Conservation (phyloP, 257 asterid genomes). For the Plantago elongata region DNA sequence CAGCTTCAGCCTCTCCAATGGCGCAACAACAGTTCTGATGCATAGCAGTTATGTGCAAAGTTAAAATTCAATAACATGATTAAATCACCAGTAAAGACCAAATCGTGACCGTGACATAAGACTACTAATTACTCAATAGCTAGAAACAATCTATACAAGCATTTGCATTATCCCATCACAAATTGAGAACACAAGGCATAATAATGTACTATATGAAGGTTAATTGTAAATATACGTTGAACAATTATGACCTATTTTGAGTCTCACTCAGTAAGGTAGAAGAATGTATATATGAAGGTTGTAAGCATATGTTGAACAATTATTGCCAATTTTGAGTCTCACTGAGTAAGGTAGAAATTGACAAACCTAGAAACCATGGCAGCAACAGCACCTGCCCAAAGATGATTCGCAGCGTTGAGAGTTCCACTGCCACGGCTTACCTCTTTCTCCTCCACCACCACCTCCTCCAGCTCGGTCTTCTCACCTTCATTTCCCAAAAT, state of each 20-base stretch:
- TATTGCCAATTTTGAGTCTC: too few species aligned
- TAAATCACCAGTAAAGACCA: neutral
- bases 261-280: too few species aligned
- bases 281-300: too few species aligned
- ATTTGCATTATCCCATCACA: neutral
- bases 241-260: too few species aligned
- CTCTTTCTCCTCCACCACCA: constrained; percentile 24
- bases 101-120: constrained; percentile 1
- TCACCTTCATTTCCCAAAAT: constrained; percentile 45
- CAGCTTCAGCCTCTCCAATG: constrained; percentile 91
- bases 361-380: constrained; percentile 71
- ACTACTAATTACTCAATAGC: constrained; percentile 9
- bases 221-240: too few species aligned
- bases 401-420: constrained; percentile 82
- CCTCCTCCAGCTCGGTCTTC: constrained; percentile 26
- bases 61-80: constrained; percentile 15
- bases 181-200: too few species aligned
- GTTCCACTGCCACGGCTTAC: constrained; percentile 49
- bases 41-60: constrained; percentile 9
- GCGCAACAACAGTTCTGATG: constrained; percentile 91
- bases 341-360: too few species aligned
- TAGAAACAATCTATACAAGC: neutral
- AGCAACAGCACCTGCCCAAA: constrained; percentile 97
- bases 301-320: too few species aligned
- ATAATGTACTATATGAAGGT: too few species aligned